Evolutionary conservation across 1,284 basidiomycete species (phyloP), one percentile per base, ranked within the genome.

Genomic region (Pyrrhoderma lamaoense): DNA sequence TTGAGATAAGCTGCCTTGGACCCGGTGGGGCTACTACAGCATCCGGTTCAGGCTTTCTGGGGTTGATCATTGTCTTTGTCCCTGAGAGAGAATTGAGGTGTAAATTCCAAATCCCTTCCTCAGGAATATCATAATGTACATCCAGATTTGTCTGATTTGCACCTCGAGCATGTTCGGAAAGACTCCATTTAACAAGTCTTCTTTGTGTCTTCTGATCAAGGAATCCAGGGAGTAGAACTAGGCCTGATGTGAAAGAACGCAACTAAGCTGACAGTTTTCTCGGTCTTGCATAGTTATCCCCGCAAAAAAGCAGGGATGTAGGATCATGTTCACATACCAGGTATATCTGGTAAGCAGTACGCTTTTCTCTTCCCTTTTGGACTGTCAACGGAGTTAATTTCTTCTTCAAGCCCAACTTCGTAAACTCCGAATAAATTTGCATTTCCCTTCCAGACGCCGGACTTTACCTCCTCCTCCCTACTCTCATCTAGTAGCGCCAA

Each of bases 101-200:
- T 19, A 78, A 71, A 47, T 82, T 79, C 89, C 89, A 93, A 21
- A 91, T 60, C 1, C 89, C 89, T 21, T 77, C 69, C 22, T 65
- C 49, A 0, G 93, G 93, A 3, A 93, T 70, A 40, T 71, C 50
- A 61, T 93, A 94, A 66, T 95, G 93, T 0, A 81, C 78, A 52
- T 92, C 86, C 21, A 95, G 80, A 57, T 91, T 93, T 0, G 89
- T 91, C 47, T 88, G 82, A 63, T 94, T 95, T 0, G 91, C 89
- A 21, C 74, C 65, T 3, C 74, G 72, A 0, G 91, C 86, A 59
- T 93, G 90, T 27, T 84, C 76, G 19, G 71, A 64, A 4, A 96
- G 75, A 27, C 88, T 77, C 75, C 86, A 84, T 51, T 67, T 68
- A 14, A 89, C 72, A 2, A 95, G 75, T 1, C 71, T 62, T 21